phyloP scores from a whole-genome alignment of 495 filamentous ascomycete genomes.

The Tuber aestivum region DNA sequence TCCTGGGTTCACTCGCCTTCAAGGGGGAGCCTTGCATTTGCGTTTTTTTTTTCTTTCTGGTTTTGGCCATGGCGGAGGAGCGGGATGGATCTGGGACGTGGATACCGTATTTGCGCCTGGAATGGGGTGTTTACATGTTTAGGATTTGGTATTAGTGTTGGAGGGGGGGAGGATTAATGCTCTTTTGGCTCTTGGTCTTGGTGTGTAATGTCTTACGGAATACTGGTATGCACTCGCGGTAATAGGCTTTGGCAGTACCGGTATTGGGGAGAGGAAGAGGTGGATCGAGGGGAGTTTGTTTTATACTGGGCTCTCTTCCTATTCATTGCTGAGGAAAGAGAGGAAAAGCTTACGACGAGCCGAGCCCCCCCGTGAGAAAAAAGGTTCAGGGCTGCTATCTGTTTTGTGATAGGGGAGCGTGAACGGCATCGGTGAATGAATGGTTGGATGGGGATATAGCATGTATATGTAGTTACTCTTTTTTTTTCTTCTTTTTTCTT shows the following conservation, averaged over 20 bases:
- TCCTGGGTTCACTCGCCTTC: background rate
- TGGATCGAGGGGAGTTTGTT: background rate
- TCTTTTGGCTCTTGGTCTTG: background rate
- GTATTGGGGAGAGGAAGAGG: background rate
- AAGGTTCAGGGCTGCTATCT: background rate
- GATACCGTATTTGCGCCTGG: background rate
- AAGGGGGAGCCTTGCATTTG: background rate
- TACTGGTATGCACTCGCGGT: background rate
- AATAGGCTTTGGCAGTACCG: background rate
- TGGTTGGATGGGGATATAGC: background rate
- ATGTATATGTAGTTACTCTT: background rate
- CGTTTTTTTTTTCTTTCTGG: background rate
- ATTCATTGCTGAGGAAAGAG: background rate
- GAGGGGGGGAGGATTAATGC: background rate
- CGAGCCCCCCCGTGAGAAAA: background rate
- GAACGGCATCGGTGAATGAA: background rate
- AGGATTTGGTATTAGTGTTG: background rate
- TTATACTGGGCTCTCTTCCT: background rate
- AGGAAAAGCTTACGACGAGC: background rate
- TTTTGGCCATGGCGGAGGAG: background rate
- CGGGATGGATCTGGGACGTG: background rate
- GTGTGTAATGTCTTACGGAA: background rate
- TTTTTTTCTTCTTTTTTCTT: too few relatives aligned
- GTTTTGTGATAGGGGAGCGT: background rate
- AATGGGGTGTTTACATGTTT: background rate